phyloP scores from a whole-genome alignment of 2,329 filamentous ascomycete species.

The Alternaria arborescens region DNA sequence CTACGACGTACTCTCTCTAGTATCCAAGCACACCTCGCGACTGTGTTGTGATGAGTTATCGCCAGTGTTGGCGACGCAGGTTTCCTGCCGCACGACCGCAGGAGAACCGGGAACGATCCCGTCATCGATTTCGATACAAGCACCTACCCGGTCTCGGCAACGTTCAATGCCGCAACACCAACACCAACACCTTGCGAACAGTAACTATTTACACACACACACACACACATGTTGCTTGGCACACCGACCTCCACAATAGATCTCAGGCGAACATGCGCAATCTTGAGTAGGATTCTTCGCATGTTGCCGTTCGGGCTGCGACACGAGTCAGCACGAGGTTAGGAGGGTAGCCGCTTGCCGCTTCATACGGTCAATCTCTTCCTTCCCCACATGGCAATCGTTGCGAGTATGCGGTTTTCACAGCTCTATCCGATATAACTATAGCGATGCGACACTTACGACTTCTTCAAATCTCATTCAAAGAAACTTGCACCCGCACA shows the following conservation, averaged over 20 bases:
- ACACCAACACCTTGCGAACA: neutral
- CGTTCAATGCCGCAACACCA: neutral
- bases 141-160: neutral
- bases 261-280: neutral
- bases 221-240: neutral
- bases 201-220: neutral
- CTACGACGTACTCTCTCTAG: neutral
- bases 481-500: neutral
- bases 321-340: neutral
- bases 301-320: neutral
- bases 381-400: neutral
- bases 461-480: neutral
- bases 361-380: neutral
- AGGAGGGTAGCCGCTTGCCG: neutral
- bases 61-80: neutral
- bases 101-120: neutral
- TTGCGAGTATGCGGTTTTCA: conserved; percentile 1
- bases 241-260: neutral
- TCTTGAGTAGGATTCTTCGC: neutral
- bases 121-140: neutral
- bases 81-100: neutral
- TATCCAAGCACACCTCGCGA: neutral
- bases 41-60: neutral
- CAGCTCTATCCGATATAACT: neutral
- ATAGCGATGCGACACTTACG: neutral